These are phyloP conservation scores for Diaporthe humulicola DNA, from an alignment of 2,329 filamentous ascomycete species.

Conservation along the genomic window DNA sequence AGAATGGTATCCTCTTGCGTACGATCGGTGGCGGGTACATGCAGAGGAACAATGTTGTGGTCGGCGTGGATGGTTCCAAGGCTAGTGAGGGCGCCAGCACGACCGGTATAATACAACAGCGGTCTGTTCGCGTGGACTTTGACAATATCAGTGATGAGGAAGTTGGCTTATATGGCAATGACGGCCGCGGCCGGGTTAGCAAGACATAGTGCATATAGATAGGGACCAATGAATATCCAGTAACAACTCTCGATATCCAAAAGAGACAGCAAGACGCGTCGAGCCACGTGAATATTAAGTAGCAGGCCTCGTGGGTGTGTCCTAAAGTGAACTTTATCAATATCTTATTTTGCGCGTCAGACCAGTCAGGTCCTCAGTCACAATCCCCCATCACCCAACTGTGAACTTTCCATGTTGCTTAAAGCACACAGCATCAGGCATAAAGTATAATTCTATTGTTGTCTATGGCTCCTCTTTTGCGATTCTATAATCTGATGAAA, in stretches of 20 bases:
- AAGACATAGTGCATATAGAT: background rate
- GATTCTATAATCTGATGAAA: background rate
- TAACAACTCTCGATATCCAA: background rate
- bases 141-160: background rate
- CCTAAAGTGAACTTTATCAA: too few relatives aligned
- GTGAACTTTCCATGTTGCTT: too few relatives aligned
- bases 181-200: background rate
- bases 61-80: background rate
- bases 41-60: background rate
- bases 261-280: background rate
- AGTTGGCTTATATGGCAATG: background rate
- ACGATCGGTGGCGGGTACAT: background rate
- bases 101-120: background rate
- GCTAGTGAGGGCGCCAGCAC: background rate
- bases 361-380: too few relatives aligned
- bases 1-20: background rate
- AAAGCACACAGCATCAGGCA: background rate
- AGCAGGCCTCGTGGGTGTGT: background rate
- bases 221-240: background rate
- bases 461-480: background rate
- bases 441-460: background rate
- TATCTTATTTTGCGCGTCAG: too few relatives aligned
- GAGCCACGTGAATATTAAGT: background rate
- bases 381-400: background rate
- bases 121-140: slow-evolving; percentile 12